Conservation (phyloP, 2,329 filamentous ascomycete genomes). For the Fusarium floridanum region DNA sequence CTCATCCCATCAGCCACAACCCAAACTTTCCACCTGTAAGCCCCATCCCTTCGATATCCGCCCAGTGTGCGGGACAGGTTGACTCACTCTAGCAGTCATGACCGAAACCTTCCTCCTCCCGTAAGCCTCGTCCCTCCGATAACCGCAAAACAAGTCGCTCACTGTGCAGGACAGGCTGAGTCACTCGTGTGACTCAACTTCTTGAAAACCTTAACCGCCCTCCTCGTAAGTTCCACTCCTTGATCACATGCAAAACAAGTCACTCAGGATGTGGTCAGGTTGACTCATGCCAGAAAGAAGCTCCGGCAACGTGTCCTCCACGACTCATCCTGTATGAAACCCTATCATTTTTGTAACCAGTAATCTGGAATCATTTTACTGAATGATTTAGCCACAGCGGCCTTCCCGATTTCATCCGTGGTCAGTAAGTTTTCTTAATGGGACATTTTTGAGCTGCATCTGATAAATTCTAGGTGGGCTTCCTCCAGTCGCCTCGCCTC, state of each 20-base stretch:
- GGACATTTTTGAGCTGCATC: neutral
- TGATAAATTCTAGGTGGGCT: neutral
- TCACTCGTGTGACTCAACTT: neutral
- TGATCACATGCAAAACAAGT: neutral
- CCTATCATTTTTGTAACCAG: neutral
- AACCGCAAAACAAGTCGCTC: no score
- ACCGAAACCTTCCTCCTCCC: no score
- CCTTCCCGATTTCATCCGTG: no score
- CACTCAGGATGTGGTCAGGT: neutral
- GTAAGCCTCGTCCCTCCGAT: no score
- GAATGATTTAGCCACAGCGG: neutral
- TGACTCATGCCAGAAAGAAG: neutral
- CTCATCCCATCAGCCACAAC: no score
- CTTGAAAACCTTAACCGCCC: neutral
- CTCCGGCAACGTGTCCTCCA: neutral
- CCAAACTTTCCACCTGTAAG: no score
- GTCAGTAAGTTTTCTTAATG: neutral
- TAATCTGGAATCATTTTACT: neutral
- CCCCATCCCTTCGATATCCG: no score
- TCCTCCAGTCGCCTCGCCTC: neutral
- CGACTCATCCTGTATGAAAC: neutral
- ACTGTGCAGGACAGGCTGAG: neutral
- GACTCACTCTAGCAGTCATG: no score
- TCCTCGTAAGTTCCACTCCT: neutral
- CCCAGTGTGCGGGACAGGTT: no score